Base-by-base conservation (phyloP, 805 yeast genomes). In the Hanseniaspora occidentalis region DNA sequence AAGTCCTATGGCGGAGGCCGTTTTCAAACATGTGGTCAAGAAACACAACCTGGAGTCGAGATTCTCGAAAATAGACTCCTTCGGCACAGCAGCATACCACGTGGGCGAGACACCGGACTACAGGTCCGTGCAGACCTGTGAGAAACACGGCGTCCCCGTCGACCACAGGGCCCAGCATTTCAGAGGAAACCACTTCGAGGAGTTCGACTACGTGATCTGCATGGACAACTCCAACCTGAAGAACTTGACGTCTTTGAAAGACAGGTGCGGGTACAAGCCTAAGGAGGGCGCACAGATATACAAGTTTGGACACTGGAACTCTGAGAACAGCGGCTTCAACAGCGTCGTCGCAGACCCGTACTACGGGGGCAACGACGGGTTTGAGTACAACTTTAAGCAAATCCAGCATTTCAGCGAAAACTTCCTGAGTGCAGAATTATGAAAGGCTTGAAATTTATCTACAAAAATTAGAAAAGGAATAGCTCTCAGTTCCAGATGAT, bases 1-100 rank as follows among this genome's bases (percentile, higher is more conserved):
- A 37, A 85, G 96, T 2, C 97, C 97, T 11, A 89, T 88, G 97
- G 96, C 97, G 0, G 96, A 89, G 55, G 96, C 96, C 0, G 84
- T 86, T 1, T 85, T 88, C 61, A 67, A 66, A 37, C 75, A 83
- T 43, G 64, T 65, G 13, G 94, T 84, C 8, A 57, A 73, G 34
- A 56, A 72, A 35, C 57, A 79, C 0, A 57, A 65, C 38, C 47
- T 65, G 22, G 52, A 45, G 25, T 59, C 55, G 14, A 54, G 54
- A n/a, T 73, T 86, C 45, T 54, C 62, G 0, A 54, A 54, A 14
- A 78, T 85, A 24, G 96, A 88, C 53, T 85, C 96, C 1, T 88
- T 78, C 59, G 97, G 96, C 13, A 85, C 96, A 1, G 76, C 83
- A 8, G 81, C 79, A 1, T 89, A 77, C 64, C 96, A 88, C 53